Percentiles rank a stretch among this genome's conserved stretches.
These are phyloP conservation scores for Coniella vitis DNA, from an alignment of 2,329 filamentous ascomycete species.

Conservation along the genomic window DNA sequence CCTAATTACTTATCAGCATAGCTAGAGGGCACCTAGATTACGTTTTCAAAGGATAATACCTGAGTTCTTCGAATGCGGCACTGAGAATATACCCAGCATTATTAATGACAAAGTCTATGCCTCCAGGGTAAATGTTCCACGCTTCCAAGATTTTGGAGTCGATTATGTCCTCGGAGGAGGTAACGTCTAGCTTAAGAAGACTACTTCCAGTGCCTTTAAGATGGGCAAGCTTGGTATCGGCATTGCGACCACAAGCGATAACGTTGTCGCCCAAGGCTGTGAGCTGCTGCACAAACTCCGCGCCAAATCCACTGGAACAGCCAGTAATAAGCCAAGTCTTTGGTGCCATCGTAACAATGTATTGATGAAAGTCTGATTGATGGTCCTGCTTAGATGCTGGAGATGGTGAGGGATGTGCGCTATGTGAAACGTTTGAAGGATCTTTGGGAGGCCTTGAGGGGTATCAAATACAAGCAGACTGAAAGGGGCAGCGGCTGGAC, in stretches of 20 bases:
- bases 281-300: too few relatives aligned
- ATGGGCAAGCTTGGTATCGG: slow-evolving; percentile 27
- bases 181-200: slow-evolving; percentile 26
- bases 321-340: too few relatives aligned
- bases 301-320: too few relatives aligned
- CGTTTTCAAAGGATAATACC: slow-evolving; percentile 10
- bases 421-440: too few relatives aligned
- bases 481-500: too few relatives aligned
- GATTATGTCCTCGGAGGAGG: slow-evolving; percentile 18
- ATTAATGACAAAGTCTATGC: slow-evolving; percentile 14
- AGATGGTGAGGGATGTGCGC: too few relatives aligned
- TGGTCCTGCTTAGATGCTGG: too few relatives aligned
- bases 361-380: too few relatives aligned
- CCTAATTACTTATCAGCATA: slow-evolving; percentile 12
- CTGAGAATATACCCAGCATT: slow-evolving; percentile 22
- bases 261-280: too few relatives aligned
- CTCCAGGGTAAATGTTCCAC: slow-evolving; percentile 15
- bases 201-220: slow-evolving; percentile 28
- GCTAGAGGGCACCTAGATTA: not conserved
- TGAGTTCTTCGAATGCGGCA: slow-evolving; percentile 24
- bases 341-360: too few relatives aligned
- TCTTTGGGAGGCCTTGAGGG: too few relatives aligned
- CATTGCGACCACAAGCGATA: slow-evolving; percentile 33
- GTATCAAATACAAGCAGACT: too few relatives aligned
- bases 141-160: slow-evolving; percentile 17